Evolutionary conservation across 805 yeast species (phyloP).

Genomic region (Debaryomyces castellii): DNA sequence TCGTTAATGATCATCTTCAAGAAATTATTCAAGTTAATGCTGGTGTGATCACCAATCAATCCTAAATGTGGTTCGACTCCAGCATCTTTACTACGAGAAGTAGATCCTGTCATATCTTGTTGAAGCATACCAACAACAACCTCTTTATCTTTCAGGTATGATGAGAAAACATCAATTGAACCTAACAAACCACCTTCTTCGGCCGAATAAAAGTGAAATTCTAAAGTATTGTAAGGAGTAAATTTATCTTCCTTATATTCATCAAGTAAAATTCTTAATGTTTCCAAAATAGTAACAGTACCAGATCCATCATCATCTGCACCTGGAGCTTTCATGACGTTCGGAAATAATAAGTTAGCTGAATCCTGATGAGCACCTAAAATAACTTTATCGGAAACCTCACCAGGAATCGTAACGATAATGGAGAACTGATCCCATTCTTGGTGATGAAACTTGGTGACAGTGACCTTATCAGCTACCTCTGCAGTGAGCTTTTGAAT

Average conservation of each 20-base stretch:
- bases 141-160: constrained; percentile 44
- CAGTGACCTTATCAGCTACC: constrained; percentile 24
- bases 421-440: constrained; percentile 79
- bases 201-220: constrained; percentile 93
- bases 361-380: constrained; percentile 93
- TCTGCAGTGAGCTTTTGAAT: constrained; percentile 41
- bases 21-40: constrained; percentile 54
- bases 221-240: constrained; percentile 69
- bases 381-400: constrained; percentile 53
- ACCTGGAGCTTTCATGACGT: constrained; percentile 76
- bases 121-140: constrained; percentile 82
- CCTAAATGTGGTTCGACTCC: constrained; percentile 71
- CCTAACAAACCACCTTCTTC: constrained; percentile 94
- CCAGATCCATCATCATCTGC: constrained; percentile 97
- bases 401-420: constrained; percentile 63
- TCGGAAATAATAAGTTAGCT: constrained; percentile 70
- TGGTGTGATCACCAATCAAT: constrained; percentile 71
- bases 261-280: constrained; percentile 60
- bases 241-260: constrained; percentile 33
- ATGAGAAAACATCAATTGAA: constrained; percentile 70
- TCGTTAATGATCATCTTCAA: constrained; percentile 58
- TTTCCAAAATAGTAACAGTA: constrained; percentile 73
- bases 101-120: constrained; percentile 92
- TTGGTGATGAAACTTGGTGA: constrained; percentile 56
- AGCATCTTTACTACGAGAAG: constrained; percentile 47